Evolutionary conservation across 306 rosid species (phyloP), one percentile per base, ranked within the genome.

Genomic region (Coriaria nepalensis): DNA sequence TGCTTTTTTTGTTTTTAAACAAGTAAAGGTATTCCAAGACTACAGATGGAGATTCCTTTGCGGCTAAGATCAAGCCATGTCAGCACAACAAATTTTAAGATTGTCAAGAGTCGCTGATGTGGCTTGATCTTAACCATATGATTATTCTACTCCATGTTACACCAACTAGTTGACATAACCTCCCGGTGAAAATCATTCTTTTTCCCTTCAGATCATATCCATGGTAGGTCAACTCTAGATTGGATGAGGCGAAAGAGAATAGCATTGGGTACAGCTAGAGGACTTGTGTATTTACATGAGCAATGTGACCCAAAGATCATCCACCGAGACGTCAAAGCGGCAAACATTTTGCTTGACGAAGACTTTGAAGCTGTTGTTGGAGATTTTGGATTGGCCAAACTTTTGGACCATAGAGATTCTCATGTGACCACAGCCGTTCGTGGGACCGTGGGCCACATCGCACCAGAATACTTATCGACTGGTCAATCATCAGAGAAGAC

Each of bases 401-500:
- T 83, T 69, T 67, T 87, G 63, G 93, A 87, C 69, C 96, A 87
- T 58, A 77, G 80, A 73, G 96, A 83, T 59, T 83, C 96, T 43
- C 96, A 87, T 40, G 96, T 87, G 37, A 87, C 96, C 49, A 87
- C 96, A 8, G 96, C 96, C 6, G 94, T 87, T 55, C 69, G 96
- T 53, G 96, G 96, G 38, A 87, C 96, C 0, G 94, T 83, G 43
- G 96, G 96, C 11, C 96, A 87, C 61, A 87, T 87, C 40, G 96
- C 96, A 42, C 96, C 96, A 0, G 96, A 87, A 47, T 87, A 87
- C 68, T 93, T 87, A 33, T 87, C 96, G 56, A 87, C 96, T 1
- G 96, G 96, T 14, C 96, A 87, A 51, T 87, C 96, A 9, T 87
- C 96, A 2, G 96, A 87, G 62, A 87, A 87, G 62, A 87, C 96